Evolutionary conservation across 441 rosid genomes (phyloP), one percentile per base, ranked within the genome.

Genomic region (Raphanus hybrid): DNA sequence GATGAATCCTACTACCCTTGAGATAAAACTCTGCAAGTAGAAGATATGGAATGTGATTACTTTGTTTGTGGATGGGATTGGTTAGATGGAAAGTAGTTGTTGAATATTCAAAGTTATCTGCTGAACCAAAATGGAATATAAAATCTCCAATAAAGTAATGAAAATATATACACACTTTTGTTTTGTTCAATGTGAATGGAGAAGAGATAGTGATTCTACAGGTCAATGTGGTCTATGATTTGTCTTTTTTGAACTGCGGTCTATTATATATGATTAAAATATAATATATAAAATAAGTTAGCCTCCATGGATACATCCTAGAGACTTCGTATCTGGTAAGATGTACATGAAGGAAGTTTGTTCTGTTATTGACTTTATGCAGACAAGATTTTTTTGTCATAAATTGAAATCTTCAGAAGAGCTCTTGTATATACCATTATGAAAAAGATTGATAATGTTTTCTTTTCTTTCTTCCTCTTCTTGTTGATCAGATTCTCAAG

Each of bases 41-140:
- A 48, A 48, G 54, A 48, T 48, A n/a, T 48, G 16, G 54, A 48
- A 48, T 48, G 54, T 48, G 54, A 48, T 12, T 48, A 48, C 54
- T 48, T 45, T 11, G 54, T 48, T 48, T n/a, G 0, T 12, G 16
- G 0, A 48, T 48, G 54, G 7, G 54, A 48, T 48, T 5, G 16
- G 16, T 48, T 48, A 48, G 54, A 48, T 48, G 16, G 54, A 48
- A 48, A 48, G 2, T 48, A 48, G 54, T 48, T 48, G 16, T 45
- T 45, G 14, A 73, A 68, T 73, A 62, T 41, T 73, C 78, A 78
- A 78, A 68, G 55, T 78, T 68, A 73, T 73, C 67, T 29, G 62
- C 78, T 63, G 60, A 73, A 76, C 79, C 82, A 55, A 72, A 57
- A 72, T 84, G 88, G 87, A 48, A 34, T 37, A 1, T 63, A 73